Evolutionary conservation across 2,329 filamentous ascomycete species (phyloP).

Genomic region (Nemania diffusa): DNA sequence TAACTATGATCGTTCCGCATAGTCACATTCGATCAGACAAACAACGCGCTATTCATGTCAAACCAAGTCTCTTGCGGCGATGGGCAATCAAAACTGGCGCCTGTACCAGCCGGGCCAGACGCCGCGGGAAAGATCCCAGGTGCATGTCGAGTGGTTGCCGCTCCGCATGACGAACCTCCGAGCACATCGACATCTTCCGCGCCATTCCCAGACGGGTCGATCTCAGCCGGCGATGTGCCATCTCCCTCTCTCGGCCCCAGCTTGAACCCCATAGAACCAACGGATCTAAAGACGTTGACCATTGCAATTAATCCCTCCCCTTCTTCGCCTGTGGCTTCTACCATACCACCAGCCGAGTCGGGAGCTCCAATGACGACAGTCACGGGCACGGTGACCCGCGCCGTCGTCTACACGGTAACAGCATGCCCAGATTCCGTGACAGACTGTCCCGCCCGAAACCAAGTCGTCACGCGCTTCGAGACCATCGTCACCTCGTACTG

Average conservation of each 20-base stretch:
- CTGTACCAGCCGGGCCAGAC: conserved; percentile 45
- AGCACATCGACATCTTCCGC: neutral
- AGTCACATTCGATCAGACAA: conserved; percentile 49
- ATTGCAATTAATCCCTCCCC: neutral
- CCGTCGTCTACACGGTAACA: conserved; percentile 39
- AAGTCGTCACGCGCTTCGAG: conserved; percentile 37
- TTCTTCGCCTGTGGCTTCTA: neutral
- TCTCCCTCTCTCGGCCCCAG: conserved; percentile 1
- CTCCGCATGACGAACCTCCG: neutral
- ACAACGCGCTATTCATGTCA: conserved; percentile 48
- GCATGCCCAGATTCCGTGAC: conserved; percentile 23
- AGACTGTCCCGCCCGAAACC: conserved; percentile 27
- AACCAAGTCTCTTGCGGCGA: conserved; percentile 43
- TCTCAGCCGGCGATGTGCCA: neutral
- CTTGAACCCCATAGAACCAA: conserved; percentile 18
- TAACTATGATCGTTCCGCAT: neutral
- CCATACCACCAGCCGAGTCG: neutral
- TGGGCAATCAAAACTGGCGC: conserved; percentile 41
- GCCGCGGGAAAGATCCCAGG: conserved; percentile 44
- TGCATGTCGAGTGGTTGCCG: conserved; percentile 31
- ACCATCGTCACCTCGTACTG: conserved; percentile 43
- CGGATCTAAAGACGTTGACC: conserved; percentile 29
- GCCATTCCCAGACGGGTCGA: neutral
- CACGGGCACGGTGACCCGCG: conserved; percentile 43
- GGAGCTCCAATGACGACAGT: conserved; percentile 21